Base-by-base conservation (phyloP, 2,329 filamentous ascomycete species). In the Alternaria atra region DNA sequence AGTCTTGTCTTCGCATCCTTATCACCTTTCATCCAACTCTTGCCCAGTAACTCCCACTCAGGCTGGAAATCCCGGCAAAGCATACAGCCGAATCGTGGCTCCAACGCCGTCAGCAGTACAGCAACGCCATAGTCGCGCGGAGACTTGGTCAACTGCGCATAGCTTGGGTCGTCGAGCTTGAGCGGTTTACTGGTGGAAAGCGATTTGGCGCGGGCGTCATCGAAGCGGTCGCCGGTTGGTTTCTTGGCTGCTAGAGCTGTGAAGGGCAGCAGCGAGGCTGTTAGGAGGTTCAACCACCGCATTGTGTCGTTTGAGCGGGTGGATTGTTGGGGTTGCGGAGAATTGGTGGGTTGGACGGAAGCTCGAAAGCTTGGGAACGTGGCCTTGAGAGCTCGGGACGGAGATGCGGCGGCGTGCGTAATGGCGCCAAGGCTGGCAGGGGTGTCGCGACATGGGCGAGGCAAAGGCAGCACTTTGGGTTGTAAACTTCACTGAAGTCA, bases 11-110 rank as follows among this genome's bases (percentile, higher is more conserved):
- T 85, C 54, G 85, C 90, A 60, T 87, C 83, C 82, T 90, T 92
- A 79, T 97, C 91, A 7, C 92, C 93, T 78, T 91, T 93, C 64
- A 85, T 85, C 95, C 95, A 99, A 80, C 91, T 95, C 79, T 89
- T 91, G 55, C 87, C 88, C 55, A 99, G 82, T 55, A 98, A 80
- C 56, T 96, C 91, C 91, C 93, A 99, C 81, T 99, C 95, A 1
- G 94, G 91, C 78, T 97, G 91, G 79, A 99, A 97, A 54, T 97
- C 92, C 53, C 89, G 87, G 80, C 95, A 99, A 50, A 98, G 84
- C 67, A 89, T 84, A 78, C 95, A 99, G 61, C 91, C 92, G 76
- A 92, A 97, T 60, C 92, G 88, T 32, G 89, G 75, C 68, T 97
- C 94, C 73, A 94, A 81, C 37, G 95, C 95, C 1, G 95, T 99